Evolutionary conservation across 805 yeast genomes (phyloP), one percentile per base, ranked within the genome.

Genomic region (Alloascoidea africana): DNA sequence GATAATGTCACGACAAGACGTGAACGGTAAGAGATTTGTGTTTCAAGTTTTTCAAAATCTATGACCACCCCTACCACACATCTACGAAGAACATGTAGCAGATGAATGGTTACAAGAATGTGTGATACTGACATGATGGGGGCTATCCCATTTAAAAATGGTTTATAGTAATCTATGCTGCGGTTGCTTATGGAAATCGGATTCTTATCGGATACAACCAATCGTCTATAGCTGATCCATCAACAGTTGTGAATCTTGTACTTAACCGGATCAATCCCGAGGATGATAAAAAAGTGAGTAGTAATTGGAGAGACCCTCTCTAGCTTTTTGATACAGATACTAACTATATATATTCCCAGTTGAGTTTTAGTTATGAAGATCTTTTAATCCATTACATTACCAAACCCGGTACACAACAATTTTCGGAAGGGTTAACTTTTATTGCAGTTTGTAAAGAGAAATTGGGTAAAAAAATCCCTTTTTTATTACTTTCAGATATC

Each of bases 201-300:
- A 64, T 69, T 3, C 54, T 66, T 39, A 69, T 65, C 4, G 70
- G 70, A 16, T 65, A 64, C 46, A 69, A 70, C 1, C 70, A 66
- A 44, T 59, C 67, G 13, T 64, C 66, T n/a, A n/a, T n/a, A 65
- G 63, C 70, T 14, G 69, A 66, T 44, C 70, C 70, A 4, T 63
- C 69, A 13, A 44, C 47, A 18, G 41, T 44, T 33, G 48, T 45
- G 14, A 38, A 46, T n/a, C 33, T 42, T 16, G 43, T 44, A 18
- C 38, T 44, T 17, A 42, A 44, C 6, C 42, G 48, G 40, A 46
- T 51, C 17, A 38, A 44, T 4, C 44, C 47, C 14, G 48, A 39
- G 14, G 53, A 48, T 16, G 47, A 49, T 35, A 47, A 47, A 16
- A 52, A 52, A 45, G 51, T 44, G n/a, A n/a, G n/a, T n/a, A n/a